Conservation (phyloP, 805 yeast species). For the Tetrapisispora arboricola region DNA sequence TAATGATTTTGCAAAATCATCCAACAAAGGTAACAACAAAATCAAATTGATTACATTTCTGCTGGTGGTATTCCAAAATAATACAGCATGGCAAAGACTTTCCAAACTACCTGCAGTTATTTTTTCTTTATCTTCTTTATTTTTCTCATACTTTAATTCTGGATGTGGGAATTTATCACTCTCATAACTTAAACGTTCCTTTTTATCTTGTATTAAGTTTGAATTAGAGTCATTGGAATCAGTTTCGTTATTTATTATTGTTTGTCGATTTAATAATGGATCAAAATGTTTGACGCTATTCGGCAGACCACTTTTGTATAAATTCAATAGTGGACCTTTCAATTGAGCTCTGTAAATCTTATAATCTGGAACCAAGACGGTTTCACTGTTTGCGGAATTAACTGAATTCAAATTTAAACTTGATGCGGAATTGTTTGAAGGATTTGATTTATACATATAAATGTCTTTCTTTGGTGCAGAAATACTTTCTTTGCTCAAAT, state of each 20-base stretch:
- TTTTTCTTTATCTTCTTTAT: conserved; percentile 34
- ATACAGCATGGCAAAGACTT: conserved; percentile 63
- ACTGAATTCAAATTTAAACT: neutral
- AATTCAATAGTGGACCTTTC: conserved; percentile 52
- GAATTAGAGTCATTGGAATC: neutral
- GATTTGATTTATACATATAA: neutral
- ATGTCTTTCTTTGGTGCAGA: neutral
- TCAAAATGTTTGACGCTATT: conserved; percentile 37
- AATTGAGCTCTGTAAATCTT: conserved; percentile 54
- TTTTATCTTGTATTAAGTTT: neutral
- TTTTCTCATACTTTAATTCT: conserved; percentile 40
- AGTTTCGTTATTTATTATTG: neutral
- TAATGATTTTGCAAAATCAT: conserved; percentile 36
- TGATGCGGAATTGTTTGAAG: neutral
- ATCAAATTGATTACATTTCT: conserved; percentile 30
- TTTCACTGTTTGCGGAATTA: conserved; percentile 3
- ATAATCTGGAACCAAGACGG: conserved; percentile 21
- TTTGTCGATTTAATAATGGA: conserved; percentile 11
- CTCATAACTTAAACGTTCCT: neutral
- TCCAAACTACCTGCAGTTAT: conserved; percentile 52
- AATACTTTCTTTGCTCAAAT: neutral
- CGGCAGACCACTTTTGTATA: conserved; percentile 47
- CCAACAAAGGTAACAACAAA: conserved; percentile 45
- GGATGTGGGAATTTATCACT: conserved; percentile 46
- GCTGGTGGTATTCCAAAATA: conserved; percentile 30